Base-by-base conservation (phyloP, 768 basidiomycete species). In the Lactarius hengduanensis region DNA sequence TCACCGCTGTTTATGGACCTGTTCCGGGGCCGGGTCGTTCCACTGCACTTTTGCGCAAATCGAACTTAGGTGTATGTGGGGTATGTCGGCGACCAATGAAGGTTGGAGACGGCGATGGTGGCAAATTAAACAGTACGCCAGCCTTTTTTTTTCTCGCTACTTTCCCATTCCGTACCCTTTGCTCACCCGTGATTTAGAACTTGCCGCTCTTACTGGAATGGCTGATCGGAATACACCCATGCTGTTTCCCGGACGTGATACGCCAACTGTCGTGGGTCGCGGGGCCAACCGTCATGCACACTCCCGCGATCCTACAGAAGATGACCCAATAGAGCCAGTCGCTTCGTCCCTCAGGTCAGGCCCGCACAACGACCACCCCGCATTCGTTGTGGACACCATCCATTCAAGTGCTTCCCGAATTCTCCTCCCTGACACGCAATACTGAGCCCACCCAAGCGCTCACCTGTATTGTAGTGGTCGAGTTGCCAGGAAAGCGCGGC, bases 71-170 rank as follows among this genome's bases (percentile, higher is more conserved):
- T 22, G 92, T 99, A 20, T 99, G 97, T 71, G 97, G 97, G 45
- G 94, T 98, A 2, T 99, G 97, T 75, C 83, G 97, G 71, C 84
- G 95, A 38, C 95, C 95, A 20, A 98, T 99, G 97, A 94, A 94
- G 74, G 84, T 99, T 18, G 90, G 89, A 28, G 94, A 96, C 65
- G 90, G 91, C 30, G 92, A 93, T 72, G 84, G 86, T 11, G 87
- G 88, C 66, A 93, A 91, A 79, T 89, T 85, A 40, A 96, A 96
- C 81, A 98, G 96, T 97, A 69, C 72, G 80, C 79, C 82, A 79
- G 22, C 57, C 32, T 18, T 68, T 71, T 50, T 68, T 38, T 28
- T 36, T 26, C 5, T 47, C 47, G 11, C 4, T 50, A 1, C 15
- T 32, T 18, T 9, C 20, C 8, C 26, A 26, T 15, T 22, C 11